A percentile compares a stretch with the other conserved stretches of the same genome.
These are phyloP conservation scores for Boletus fagicola DNA, from an alignment of 768 basidiomycete genomes.

Conservation along the genomic window DNA sequence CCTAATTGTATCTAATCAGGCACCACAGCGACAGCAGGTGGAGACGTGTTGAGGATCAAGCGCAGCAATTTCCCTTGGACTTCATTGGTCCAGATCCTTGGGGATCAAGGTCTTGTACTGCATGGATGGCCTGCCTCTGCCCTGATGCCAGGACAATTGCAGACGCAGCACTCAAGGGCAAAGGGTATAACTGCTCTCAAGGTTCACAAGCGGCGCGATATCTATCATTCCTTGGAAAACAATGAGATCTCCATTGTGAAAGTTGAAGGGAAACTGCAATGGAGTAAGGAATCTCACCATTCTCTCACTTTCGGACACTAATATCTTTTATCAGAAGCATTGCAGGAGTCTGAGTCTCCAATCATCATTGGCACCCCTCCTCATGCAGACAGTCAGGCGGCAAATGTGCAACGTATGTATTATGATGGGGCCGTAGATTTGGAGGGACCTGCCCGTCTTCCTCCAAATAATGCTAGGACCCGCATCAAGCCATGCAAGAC, in stretches of 20 bases:
- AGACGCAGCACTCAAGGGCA: neutral
- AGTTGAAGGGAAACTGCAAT: neutral
- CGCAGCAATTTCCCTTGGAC: too few relatives aligned
- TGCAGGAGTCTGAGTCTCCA: neutral
- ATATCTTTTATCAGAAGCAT: neutral
- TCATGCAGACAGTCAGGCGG: neutral
- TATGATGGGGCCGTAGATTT: neutral
- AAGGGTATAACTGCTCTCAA: conserved; percentile 9
- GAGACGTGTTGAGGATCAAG: too few relatives aligned
- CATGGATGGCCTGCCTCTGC: neutral
- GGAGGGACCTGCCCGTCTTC: neutral
- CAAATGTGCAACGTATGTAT: neutral
- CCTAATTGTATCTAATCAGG: too few relatives aligned
- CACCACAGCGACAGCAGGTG: too few relatives aligned
- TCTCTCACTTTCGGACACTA: neutral
- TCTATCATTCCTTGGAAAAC: conserved; percentile 2
- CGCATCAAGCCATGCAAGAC: neutral
- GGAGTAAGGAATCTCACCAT: neutral
- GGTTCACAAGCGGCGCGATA: neutral
- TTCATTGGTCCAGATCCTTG: too few relatives aligned
- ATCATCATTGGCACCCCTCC: conserved; percentile 1
- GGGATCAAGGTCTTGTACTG: too few relatives aligned
- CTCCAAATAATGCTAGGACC: neutral
- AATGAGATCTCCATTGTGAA: neutral
- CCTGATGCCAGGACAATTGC: conserved; percentile 1